Evolutionary conservation across 495 filamentous ascomycete genomes (phyloP).

Genomic region (Massariosphaeria phaeospora): DNA sequence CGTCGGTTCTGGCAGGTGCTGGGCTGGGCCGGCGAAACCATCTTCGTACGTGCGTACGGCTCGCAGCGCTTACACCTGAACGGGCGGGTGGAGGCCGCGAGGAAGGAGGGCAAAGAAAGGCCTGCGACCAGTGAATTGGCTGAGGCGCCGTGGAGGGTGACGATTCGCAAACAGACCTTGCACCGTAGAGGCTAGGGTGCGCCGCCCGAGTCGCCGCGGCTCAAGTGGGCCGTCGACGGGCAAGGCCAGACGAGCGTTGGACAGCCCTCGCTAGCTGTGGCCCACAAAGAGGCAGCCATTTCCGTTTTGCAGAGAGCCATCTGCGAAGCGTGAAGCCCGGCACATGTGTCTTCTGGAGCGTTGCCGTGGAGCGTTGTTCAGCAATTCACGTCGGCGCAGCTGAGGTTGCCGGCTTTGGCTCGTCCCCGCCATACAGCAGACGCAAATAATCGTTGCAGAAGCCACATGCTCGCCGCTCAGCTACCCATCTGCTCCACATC

Average conservation of each 20-base stretch:
- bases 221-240: conserved; percentile 15
- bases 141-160: conserved; percentile 7
- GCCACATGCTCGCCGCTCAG: conserved; percentile 14
- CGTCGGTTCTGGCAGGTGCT: conserved; percentile 18
- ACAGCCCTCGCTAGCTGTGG: conserved; percentile 14
- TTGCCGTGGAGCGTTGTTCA: neutral
- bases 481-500: conserved; percentile 1
- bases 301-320: neutral
- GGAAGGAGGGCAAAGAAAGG: conserved; percentile 4
- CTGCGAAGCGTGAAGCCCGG: no score
- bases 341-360: no score
- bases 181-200: conserved; percentile 9
- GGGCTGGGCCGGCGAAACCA: conserved; percentile 22
- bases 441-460: conserved; percentile 1
- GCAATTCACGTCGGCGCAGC: conserved; percentile 6
- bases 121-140: conserved; percentile 23
- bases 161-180: conserved; percentile 27
- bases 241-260: no score
- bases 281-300: neutral
- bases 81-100: conserved; percentile 19
- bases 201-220: conserved; percentile 11
- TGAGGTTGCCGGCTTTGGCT: conserved; percentile 13
- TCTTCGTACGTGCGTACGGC: neutral
- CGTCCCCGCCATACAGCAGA: conserved; percentile 3
- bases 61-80: conserved; percentile 27